These are phyloP conservation scores for Monilinia fructigena DNA, from an alignment of 2,329 filamentous ascomycete genomes.

Conservation along the genomic window DNA sequence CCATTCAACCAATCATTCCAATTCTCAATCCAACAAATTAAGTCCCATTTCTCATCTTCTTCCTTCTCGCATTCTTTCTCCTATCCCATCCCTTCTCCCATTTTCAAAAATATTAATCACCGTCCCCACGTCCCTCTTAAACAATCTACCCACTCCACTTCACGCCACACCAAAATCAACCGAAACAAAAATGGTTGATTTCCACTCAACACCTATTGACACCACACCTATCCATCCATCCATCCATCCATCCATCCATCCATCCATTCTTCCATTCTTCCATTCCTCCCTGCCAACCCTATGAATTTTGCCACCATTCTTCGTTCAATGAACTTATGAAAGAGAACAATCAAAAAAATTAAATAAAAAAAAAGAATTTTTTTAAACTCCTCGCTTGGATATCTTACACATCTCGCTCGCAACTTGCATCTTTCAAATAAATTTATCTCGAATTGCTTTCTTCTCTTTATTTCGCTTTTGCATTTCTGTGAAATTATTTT, in stretches of 20 bases:
- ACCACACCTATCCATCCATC: slow-evolving; percentile 13
- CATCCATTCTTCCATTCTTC: background rate
- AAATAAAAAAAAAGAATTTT: background rate
- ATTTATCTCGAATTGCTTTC: slow-evolving; percentile 9
- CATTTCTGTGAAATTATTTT: background rate
- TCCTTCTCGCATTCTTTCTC: background rate
- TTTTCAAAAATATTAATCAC: background rate
- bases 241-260: background rate
- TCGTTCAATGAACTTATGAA: slow-evolving; percentile 12
- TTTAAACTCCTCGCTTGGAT: slow-evolving; percentile 20
- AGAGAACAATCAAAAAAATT: background rate
- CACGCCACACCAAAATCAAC: background rate
- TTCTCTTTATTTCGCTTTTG: slow-evolving; percentile 3
- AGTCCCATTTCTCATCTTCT: background rate
- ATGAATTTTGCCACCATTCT: slow-evolving; percentile 10
- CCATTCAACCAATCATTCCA: slow-evolving; percentile 14
- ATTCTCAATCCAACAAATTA: slow-evolving; percentile 19
- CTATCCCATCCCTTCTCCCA: background rate
- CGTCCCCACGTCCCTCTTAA: background rate
- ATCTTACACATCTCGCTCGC: slow-evolving; percentile 18
- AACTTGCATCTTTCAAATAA: background rate
- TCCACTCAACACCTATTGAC: slow-evolving; percentile 9
- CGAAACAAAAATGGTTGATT: background rate
- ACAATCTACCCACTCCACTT: background rate
- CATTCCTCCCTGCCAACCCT: background rate